These are phyloP conservation scores for Cadophora sp. DNA, from an alignment of 2,329 filamentous ascomycete species.

Conservation along the genomic window DNA sequence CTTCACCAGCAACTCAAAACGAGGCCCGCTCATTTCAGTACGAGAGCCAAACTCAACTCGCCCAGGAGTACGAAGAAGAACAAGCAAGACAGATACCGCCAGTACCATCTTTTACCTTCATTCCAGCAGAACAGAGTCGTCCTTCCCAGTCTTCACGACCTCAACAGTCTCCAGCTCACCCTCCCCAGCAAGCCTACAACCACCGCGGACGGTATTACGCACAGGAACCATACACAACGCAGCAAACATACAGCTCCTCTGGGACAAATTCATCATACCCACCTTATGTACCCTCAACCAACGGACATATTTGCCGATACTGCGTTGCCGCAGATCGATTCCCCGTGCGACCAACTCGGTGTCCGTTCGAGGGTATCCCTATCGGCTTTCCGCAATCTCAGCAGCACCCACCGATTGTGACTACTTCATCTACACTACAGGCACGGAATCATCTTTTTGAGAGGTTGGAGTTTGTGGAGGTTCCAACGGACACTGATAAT, in stretches of 20 bases:
- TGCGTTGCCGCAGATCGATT: conserved; percentile 4
- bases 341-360: not conserved
- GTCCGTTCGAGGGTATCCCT: not conserved
- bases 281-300: not conserved
- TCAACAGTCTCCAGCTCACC: not conserved
- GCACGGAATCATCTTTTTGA: too few relatives aligned
- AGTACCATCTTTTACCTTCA: not conserved
- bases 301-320: not conserved
- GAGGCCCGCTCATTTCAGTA: not conserved
- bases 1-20: not conserved
- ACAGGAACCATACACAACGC: not conserved
- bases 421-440: not conserved
- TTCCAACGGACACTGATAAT: not conserved
- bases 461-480: not conserved
- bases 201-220: not conserved
- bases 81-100: not conserved
- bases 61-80: not conserved
- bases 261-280: not conserved
- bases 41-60: not conserved
- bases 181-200: not conserved
- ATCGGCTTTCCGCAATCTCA: not conserved
- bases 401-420: not conserved
- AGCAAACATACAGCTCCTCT: not conserved
- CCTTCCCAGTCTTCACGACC: too few relatives aligned
- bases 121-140: not conserved